phyloP scores from a whole-genome alignment of 805 yeast species.

The Dipodascopsis uninucleata region DNA sequence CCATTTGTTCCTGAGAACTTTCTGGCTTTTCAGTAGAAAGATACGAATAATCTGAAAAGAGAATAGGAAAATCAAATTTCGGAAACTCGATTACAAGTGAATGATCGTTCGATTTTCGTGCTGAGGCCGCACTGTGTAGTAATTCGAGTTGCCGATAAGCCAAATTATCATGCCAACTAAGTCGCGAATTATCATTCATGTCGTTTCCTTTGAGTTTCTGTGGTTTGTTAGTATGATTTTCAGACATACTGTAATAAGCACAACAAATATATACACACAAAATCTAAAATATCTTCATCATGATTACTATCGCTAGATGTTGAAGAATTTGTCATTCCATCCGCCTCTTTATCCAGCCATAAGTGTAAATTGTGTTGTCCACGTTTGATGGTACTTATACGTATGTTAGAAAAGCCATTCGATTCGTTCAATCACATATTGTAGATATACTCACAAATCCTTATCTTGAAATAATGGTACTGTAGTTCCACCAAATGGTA shows the following conservation, averaged over 20 bases:
- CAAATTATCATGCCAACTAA: conserved; percentile 73
- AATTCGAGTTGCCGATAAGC: conserved; percentile 54
- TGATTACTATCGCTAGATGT: conserved; percentile 31
- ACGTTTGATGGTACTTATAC: conserved; percentile 51
- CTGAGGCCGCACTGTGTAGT: conserved; percentile 30
- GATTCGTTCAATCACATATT: background rate
- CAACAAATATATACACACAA: conserved; percentile 2
- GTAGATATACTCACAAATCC: conserved; percentile 35
- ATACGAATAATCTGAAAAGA: conserved; percentile 57
- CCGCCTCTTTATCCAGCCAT: conserved; percentile 40
- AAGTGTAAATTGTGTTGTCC: conserved; percentile 64
- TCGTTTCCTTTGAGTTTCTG: conserved; percentile 53
- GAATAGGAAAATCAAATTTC: conserved; percentile 68
- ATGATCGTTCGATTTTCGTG: conserved; percentile 29
- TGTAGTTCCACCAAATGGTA: conserved; percentile 59
- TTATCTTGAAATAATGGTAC: conserved; percentile 54
- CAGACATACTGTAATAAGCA: background rate
- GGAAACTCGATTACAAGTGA: conserved; percentile 54
- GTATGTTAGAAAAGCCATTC: background rate
- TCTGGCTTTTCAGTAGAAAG: conserved; percentile 14
- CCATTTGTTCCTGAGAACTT: conserved; percentile 9
- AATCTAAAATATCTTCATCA: conserved; percentile 50
- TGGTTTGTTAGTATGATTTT: background rate
- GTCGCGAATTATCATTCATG: conserved; percentile 56
- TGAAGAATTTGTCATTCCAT: conserved; percentile 32